phyloP scores from a whole-genome alignment of 1,284 basidiomycete genomes.

The Taiwanofungus camphoratus region DNA sequence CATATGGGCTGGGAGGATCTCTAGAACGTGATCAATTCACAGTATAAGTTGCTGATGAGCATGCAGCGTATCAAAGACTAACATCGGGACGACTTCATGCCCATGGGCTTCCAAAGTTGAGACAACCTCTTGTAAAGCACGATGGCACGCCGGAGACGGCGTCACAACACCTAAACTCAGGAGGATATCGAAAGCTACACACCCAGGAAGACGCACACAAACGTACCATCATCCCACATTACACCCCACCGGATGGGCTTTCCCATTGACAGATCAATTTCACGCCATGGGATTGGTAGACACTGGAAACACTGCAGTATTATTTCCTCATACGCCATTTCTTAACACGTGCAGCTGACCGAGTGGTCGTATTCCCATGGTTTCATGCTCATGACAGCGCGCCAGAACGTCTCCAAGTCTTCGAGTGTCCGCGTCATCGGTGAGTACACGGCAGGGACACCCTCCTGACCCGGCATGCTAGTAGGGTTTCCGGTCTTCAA shows the following conservation, averaged over 20 bases:
- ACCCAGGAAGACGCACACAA: background rate
- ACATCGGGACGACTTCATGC: constrained; percentile 48
- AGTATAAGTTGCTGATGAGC: background rate
- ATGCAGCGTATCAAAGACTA: constrained; percentile 10
- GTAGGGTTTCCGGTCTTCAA: constrained; percentile 42
- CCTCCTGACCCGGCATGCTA: constrained; percentile 52
- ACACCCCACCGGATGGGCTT: constrained; percentile 46
- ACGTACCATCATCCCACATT: constrained; percentile 47
- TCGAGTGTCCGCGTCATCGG: constrained; percentile 29
- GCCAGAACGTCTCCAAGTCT: constrained; percentile 29
- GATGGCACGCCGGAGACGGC: constrained; percentile 53
- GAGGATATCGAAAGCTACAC: background rate
- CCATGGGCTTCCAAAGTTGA: constrained; percentile 40
- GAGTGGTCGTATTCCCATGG: constrained; percentile 58
- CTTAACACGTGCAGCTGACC: constrained; percentile 29
- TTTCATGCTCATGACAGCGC: constrained; percentile 46
- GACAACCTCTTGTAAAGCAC: constrained; percentile 50
- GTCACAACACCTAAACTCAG: constrained; percentile 32
- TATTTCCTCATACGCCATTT: no score
- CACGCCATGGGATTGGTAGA: constrained; percentile 50
- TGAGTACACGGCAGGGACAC: constrained; percentile 26
- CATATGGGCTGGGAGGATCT: constrained; percentile 32
- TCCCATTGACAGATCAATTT: constrained; percentile 34
- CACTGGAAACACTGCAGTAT: background rate
- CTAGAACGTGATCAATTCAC: constrained; percentile 15